Evolutionary conservation across 805 yeast species (phyloP).

Genomic region (Hanseniaspora vineae): DNA sequence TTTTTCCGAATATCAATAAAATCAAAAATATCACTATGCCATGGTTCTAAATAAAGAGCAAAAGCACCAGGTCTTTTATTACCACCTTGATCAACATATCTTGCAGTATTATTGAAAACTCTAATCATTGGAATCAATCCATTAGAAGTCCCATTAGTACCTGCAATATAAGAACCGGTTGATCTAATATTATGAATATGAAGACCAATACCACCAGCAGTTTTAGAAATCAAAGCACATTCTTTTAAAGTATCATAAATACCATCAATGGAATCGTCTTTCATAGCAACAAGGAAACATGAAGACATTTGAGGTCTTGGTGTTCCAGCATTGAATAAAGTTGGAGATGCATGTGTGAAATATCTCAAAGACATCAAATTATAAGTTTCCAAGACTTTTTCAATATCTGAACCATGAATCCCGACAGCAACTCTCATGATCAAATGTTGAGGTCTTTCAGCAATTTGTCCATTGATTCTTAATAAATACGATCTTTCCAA

Average conservation of each 20-base stretch:
- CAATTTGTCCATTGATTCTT: conserved; percentile 47
- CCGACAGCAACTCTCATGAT: conserved; percentile 88
- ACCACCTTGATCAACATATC: conserved; percentile 97
- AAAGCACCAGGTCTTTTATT: conserved; percentile 97
- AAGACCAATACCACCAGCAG: conserved; percentile 93
- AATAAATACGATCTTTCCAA: conserved; percentile 75
- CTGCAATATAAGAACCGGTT: conserved; percentile 77
- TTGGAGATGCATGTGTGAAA: conserved; percentile 92
- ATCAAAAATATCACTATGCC: conserved; percentile 90
- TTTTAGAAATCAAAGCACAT: conserved; percentile 81
- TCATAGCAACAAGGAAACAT: conserved; percentile 83
- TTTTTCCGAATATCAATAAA: conserved; percentile 79
- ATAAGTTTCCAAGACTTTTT: conserved; percentile 66
- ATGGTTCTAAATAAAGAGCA: conserved; percentile 87
- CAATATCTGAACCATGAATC: conserved; percentile 61
- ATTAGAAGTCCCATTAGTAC: conserved; percentile 84
- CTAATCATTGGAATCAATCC: conserved; percentile 95
- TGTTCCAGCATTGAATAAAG: conserved; percentile 88
- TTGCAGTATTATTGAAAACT: conserved; percentile 89
- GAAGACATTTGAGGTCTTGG: conserved; percentile 78
- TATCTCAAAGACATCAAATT: conserved; percentile 74
- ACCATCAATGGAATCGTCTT: conserved; percentile 91
- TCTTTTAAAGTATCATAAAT: conserved; percentile 81
- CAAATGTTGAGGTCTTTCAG: conserved; percentile 87
- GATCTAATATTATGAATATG: conserved; percentile 81